These are phyloP conservation scores for Parsonsia alboflavescens DNA, from an alignment of 257 asterid genomes.

Conservation along the genomic window DNA sequence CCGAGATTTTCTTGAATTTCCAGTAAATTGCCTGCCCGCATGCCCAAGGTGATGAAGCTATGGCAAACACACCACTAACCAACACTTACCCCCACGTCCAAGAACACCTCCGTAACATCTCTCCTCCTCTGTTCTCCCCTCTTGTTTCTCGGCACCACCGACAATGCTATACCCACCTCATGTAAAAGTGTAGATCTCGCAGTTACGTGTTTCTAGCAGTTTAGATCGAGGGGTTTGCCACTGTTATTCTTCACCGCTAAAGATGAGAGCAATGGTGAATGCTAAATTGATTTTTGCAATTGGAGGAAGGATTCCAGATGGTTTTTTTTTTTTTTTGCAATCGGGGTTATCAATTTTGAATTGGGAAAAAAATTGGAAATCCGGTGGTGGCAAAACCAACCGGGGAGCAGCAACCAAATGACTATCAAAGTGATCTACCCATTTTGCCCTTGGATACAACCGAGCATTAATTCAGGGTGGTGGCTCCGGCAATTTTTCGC, in stretches of 20 bases:
- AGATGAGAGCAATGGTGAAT: not conserved
- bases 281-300: too few species aligned
- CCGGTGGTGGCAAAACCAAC: too few species aligned
- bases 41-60: conserved; percentile 71
- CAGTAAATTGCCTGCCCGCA: conserved; percentile 80
- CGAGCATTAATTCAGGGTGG: too few species aligned
- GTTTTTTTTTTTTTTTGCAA: too few species aligned
- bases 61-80: conserved; percentile 67
- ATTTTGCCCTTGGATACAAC: too few species aligned
- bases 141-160: conserved; percentile 2
- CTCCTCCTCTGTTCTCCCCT: not conserved
- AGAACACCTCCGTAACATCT: conserved; percentile 25
- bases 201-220: not conserved
- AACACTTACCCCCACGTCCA: conserved; percentile 53
- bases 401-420: too few species aligned
- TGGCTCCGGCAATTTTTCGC: too few species aligned
- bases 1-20: conserved; percentile 57
- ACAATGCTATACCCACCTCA: not conserved
- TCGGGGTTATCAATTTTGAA: too few species aligned
- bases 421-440: too few species aligned
- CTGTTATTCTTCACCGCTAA: not conserved
- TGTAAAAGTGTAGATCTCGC: not conserved
- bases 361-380: too few species aligned
- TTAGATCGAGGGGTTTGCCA: not conserved
- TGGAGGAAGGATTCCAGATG: too few species aligned